Percentiles rank a stretch among this genome's conserved stretches.
Evolutionary conservation across 1,284 basidiomycete genomes (phyloP).

Genomic region (Trametes polyzona): DNA sequence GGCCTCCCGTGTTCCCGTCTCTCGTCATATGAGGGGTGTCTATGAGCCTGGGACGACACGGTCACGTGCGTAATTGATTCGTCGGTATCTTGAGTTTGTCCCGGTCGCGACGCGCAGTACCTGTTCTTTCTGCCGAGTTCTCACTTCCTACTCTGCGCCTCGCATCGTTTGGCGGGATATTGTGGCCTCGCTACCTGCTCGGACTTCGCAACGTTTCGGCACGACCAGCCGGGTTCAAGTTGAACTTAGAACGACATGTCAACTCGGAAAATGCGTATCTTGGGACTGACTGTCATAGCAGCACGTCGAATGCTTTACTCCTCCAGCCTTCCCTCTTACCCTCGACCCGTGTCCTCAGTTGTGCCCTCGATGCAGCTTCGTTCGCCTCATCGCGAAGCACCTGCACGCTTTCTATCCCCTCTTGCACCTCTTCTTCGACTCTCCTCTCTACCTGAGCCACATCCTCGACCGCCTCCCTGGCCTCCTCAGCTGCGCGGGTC

Average conservation of each 20-base stretch:
- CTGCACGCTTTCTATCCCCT: not conserved
- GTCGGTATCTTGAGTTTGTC: no score
- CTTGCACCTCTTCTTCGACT: slow-evolving; percentile 3
- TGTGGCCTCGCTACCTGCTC: no score
- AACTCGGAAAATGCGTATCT: not conserved
- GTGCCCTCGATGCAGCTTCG: not conserved
- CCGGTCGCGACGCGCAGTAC: no score
- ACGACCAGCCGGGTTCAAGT: no score
- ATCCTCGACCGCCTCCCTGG: slow-evolving; percentile 18
- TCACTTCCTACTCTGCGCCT: no score
- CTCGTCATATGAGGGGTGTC: not conserved
- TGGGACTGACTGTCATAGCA: not conserved
- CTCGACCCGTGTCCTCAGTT: slow-evolving; percentile 3
- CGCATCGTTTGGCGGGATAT: no score
- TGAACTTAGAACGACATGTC: no score
- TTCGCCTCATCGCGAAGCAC: not conserved
- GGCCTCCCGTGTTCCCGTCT: slow-evolving; percentile 1
- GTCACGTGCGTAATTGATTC: slow-evolving; percentile 1
- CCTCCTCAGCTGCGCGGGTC: slow-evolving; percentile 12
- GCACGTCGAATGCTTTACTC: slow-evolving; percentile 3
- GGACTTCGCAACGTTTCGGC: no score
- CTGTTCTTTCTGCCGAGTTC: not conserved
- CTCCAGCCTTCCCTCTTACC: slow-evolving; percentile 4
- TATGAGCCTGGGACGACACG: not conserved
- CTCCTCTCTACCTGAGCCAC: slow-evolving; percentile 17